Percentiles rank a stretch among this genome's conserved stretches.
phyloP scores from a whole-genome alignment of 2,329 filamentous ascomycete species.

The Neurospora sp. region DNA sequence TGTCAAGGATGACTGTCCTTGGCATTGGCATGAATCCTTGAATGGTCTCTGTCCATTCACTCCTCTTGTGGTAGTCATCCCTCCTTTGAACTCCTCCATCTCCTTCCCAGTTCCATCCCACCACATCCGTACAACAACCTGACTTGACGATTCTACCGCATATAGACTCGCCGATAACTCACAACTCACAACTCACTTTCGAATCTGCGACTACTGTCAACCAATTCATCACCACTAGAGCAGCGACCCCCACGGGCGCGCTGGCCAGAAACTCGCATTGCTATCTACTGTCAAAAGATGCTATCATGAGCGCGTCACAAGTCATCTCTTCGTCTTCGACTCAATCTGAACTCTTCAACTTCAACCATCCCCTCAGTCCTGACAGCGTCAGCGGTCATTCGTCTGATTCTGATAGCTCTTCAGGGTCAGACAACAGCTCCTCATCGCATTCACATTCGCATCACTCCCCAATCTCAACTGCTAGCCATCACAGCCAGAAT shows the following conservation, averaged over 20 bases:
- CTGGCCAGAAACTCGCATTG: not conserved
- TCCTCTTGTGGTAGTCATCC: not conserved
- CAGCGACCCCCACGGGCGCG: not conserved
- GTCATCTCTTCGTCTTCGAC: not conserved
- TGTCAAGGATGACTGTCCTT: not conserved
- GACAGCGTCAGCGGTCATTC: not conserved
- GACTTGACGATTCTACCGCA: not conserved
- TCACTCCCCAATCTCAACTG: not conserved
- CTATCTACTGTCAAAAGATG: not conserved
- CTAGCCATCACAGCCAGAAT: not conserved
- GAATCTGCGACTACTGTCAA: not conserved
- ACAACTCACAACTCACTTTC: not conserved
- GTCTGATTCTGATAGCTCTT: not conserved
- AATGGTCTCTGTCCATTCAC: not conserved
- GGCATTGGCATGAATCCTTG: not conserved
- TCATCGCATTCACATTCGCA: not conserved
- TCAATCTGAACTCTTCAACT: not conserved
- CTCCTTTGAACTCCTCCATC: not conserved
- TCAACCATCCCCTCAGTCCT: not conserved
- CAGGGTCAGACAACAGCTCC: not conserved
- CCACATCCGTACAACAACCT: not conserved
- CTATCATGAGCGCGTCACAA: not conserved
- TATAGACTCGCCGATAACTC: not conserved
- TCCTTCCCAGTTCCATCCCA: not conserved
- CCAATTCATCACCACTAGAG: not conserved